Base-by-base conservation (phyloP, 345 rosid genomes). In the Eutrema heterophyllum region DNA sequence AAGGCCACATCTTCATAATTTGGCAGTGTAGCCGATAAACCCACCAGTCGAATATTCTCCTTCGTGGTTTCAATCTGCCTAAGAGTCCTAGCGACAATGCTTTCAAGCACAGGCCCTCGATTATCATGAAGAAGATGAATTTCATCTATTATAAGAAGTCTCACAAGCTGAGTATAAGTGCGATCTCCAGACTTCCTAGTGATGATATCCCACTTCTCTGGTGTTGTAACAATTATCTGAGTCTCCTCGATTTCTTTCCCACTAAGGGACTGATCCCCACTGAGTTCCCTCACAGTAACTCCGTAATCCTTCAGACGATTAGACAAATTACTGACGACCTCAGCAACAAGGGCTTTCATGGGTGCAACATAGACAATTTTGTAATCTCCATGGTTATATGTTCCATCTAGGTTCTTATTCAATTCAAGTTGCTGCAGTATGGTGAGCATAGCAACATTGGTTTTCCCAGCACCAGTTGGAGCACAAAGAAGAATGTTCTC, bases 271-370 rank as follows among this genome's bases (percentile, higher is more conserved):
- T 90, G 97, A 76, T 95, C 99, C 56, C 99, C 99, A 78, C 99
- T 95, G 67, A 92, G 84, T 81, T 95, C 99, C 81, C 78, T 84
- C 68, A 95, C 99, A 38, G 73, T 87, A 77, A 86, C 86, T 66
- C 89, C 89, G 73, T 87, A 92, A 10, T 81, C 83, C 78, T 86
- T 85, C 79, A 95, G 77, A 30, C 97, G 95, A 64, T 86, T 78
- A 51, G 99, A 89, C 74, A 95, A 83, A 79, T 95, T 95, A 74
- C 93, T 88, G 43, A 92, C 97, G 58, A 92, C 88, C 79, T 95
- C 99, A 36, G 97, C 99, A 67, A 95, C 99, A 72, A 95, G 92
- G 65, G 99, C 99, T 79, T 95, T 95, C 97, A 95, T 95, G n/a
- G 99, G 99, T 39, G 99, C 99, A 79, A 92, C 99, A 71, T 95